Evolutionary conservation across 2,329 filamentous ascomycete genomes (phyloP).

Genomic region (Lecanicillium sp.): DNA sequence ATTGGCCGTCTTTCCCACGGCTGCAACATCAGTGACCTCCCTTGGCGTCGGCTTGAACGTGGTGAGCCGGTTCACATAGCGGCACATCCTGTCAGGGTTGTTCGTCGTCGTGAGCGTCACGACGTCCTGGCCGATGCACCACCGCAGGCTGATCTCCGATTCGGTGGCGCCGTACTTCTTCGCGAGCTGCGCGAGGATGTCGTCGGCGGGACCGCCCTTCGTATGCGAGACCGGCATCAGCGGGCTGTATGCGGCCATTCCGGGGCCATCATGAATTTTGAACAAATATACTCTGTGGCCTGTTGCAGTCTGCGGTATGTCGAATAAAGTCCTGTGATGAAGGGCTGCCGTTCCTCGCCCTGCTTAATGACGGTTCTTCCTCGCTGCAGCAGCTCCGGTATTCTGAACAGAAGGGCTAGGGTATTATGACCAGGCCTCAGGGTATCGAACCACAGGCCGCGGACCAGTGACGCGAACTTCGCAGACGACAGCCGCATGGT

Average conservation of each 20-base stretch:
- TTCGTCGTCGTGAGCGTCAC: conserved; percentile 55
- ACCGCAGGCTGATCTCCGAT: conserved; percentile 53
- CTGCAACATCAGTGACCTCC: conserved; percentile 52
- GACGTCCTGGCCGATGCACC: conserved; percentile 54
- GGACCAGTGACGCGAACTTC: neutral
- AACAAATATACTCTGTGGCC: neutral
- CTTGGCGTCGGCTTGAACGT: conserved; percentile 53
- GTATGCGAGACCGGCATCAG: conserved; percentile 45
- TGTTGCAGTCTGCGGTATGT: neutral
- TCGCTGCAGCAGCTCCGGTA: conserved; percentile 2
- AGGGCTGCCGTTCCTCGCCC: neutral
- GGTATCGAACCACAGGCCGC: neutral
- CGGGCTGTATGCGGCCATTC: conserved; percentile 47
- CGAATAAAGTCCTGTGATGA: neutral
- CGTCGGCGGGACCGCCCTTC: conserved; percentile 47
- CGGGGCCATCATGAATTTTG: conserved; percentile 1
- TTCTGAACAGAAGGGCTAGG: neutral
- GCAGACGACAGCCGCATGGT: conserved; percentile 1
- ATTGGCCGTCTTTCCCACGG: conserved; percentile 54
- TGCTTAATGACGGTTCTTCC: neutral
- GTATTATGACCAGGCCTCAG: neutral
- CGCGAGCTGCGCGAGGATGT: conserved; percentile 43
- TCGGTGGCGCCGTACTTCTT: conserved; percentile 52
- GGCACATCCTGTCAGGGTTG: conserved; percentile 50
- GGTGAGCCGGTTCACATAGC: conserved; percentile 45